A percentile compares a stretch with the other conserved stretches of the same genome.
Evolutionary conservation across 2,329 filamentous ascomycete species (phyloP).

Genomic region (Aspergillus sp.): DNA sequence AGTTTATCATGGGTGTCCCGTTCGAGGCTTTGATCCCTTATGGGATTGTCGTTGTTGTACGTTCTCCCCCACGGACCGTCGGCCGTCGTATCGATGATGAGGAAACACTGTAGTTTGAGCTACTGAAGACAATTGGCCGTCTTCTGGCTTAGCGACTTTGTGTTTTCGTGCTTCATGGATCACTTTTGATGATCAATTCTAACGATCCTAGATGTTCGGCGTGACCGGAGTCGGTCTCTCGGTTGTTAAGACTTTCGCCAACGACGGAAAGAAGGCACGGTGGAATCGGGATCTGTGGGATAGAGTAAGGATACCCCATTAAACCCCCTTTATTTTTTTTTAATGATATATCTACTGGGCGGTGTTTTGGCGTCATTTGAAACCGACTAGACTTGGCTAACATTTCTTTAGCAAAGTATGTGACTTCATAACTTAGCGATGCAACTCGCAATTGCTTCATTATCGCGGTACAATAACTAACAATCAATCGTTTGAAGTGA

Average conservation of each 20-base stretch:
- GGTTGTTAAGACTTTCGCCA: slow-evolving; percentile 59
- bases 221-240: slow-evolving; percentile 59
- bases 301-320: slow-evolving; percentile 49
- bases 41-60: slow-evolving; percentile 61
- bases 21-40: slow-evolving; percentile 67
- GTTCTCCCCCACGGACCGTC: slow-evolving; percentile 29
- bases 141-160: not conserved
- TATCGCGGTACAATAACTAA: slow-evolving; percentile 18
- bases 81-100: not conserved
- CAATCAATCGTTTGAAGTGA: slow-evolving; percentile 51
- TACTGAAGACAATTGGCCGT: not conserved
- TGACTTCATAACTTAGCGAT: slow-evolving; percentile 14
- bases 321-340: not conserved
- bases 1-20: slow-evolving; percentile 59
- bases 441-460: not conserved
- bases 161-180: not conserved
- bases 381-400: slow-evolving; percentile 39
- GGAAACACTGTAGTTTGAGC: not conserved
- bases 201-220: slow-evolving; percentile 56
- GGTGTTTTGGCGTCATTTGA: slow-evolving; percentile 7
- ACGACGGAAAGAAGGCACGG: slow-evolving; percentile 62
- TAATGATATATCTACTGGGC: not conserved
- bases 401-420: slow-evolving; percentile 54
- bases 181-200: slow-evolving; percentile 9
- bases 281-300: slow-evolving; percentile 65